A percentile compares a stretch with the other conserved stretches of the same genome.
phyloP scores from a whole-genome alignment of 495 filamentous ascomycete genomes.

The Trichoderma reesei region DNA sequence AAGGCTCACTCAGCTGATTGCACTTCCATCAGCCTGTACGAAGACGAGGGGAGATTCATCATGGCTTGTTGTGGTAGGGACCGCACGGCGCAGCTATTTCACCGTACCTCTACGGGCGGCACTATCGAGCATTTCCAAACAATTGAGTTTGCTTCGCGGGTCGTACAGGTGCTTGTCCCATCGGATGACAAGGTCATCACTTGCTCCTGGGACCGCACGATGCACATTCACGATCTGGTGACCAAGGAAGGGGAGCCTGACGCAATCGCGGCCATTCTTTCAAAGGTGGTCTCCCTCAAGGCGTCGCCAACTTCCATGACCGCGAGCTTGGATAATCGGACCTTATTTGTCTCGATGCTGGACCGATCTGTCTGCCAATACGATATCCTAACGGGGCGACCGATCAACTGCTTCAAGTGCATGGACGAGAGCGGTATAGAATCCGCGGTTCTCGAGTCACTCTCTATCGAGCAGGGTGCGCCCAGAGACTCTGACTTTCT shows the following conservation, averaged over 20 bases:
- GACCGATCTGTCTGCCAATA: constrained; percentile 74
- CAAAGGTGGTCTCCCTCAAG: constrained; percentile 68
- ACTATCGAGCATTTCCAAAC: constrained; percentile 42
- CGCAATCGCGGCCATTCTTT: constrained; percentile 63
- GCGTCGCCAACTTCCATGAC: constrained; percentile 80
- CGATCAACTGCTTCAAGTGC: constrained; percentile 65
- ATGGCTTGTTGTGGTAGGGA: constrained; percentile 79
- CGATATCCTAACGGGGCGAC: constrained; percentile 62
- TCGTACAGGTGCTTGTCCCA: constrained; percentile 38
- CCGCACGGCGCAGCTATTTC: constrained; percentile 82
- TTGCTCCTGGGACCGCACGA: constrained; percentile 77
- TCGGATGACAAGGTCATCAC: constrained; percentile 60
- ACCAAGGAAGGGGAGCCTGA: constrained; percentile 59
- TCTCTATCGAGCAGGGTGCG: constrained; percentile 47
- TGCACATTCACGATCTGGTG: constrained; percentile 69
- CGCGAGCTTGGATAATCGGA: constrained; percentile 48
- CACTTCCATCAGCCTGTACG: constrained; percentile 63
- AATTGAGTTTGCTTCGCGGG: constrained; percentile 37
- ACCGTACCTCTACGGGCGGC: constrained; percentile 35
- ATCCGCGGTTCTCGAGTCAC: constrained; percentile 68
- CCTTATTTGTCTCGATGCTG: constrained; percentile 64
- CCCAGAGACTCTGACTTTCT: constrained; percentile 44
- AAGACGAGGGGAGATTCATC: constrained; percentile 43
- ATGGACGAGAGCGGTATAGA: constrained; percentile 69
- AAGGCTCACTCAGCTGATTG: constrained; percentile 86